phyloP scores from a whole-genome alignment of 805 yeast genomes.

The Yarrowia porcina region DNA sequence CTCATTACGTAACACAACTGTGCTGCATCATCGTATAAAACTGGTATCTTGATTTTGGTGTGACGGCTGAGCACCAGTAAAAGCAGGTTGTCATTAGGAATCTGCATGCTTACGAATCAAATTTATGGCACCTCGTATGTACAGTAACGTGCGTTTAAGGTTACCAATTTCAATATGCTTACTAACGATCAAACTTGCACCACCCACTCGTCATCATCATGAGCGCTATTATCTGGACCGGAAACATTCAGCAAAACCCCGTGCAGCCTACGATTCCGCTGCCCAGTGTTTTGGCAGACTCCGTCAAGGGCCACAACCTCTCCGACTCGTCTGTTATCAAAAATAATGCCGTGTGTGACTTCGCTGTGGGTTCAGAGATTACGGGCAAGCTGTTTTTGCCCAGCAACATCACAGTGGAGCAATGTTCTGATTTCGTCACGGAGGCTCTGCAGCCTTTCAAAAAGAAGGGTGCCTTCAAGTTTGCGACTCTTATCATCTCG shows the following conservation, averaged over 20 bases:
- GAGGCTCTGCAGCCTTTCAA: constrained; percentile 27
- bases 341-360: constrained; percentile 4
- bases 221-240: constrained; percentile 25
- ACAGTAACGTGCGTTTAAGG: no score
- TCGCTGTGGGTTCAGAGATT: constrained; percentile 19
- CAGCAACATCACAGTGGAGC: constrained; percentile 7
- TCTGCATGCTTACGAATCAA: no score
- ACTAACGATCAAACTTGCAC: constrained; percentile 9
- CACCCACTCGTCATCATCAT: neutral
- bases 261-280: constrained; percentile 20
- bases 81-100: no score
- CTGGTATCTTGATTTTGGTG: no score
- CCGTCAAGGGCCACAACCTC: constrained; percentile 4
- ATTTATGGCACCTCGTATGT: no score
- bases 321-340: constrained; percentile 14
- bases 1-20: no score
- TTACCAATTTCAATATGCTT: neutral
- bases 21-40: no score
- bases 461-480: constrained; percentile 18
- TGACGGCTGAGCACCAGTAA: no score
- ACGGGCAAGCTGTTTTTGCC: constrained; percentile 32
- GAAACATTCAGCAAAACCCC: constrained; percentile 23
- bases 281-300: constrained; percentile 13
- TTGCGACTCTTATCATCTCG: constrained; percentile 30
- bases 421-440: neutral